Evolutionary conservation across 2,329 filamentous ascomycete genomes (phyloP).

Genomic region (Zymoseptoria brevis): DNA sequence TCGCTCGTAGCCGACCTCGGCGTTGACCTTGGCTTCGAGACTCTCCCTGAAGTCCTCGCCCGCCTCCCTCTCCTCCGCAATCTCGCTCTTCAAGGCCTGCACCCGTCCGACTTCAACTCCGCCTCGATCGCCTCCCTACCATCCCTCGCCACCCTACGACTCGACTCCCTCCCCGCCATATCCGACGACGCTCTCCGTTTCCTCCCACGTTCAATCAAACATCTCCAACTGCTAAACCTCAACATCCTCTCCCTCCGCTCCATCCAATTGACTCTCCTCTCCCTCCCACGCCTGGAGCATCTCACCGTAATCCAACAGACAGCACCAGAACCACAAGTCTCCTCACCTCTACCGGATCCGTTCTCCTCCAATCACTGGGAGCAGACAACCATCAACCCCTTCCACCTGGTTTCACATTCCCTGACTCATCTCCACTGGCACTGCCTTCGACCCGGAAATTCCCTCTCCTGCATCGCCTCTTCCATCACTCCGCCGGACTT

Average conservation of each 20-base stretch:
- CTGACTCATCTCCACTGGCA: constrained; percentile 53
- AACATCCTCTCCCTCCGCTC: constrained; percentile 45
- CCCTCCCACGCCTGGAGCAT: constrained; percentile 37
- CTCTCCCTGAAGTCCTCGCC: constrained; percentile 47
- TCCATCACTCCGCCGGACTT: constrained; percentile 57
- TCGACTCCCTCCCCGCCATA: constrained; percentile 49
- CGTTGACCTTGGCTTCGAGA: constrained; percentile 43
- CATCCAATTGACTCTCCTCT: constrained; percentile 45
- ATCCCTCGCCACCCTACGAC: constrained; percentile 44
- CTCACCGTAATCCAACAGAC: constrained; percentile 48
- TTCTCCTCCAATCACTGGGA: background rate
- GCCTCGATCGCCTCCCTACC: constrained; percentile 47
- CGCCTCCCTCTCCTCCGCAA: constrained; percentile 46
- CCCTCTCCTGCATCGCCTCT: constrained; percentile 56
- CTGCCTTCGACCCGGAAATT: constrained; percentile 47
- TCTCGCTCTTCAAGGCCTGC: constrained; percentile 48
- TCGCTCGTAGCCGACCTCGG: constrained; percentile 42
- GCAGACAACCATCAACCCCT: constrained; percentile 28
- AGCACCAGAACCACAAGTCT: constrained; percentile 38
- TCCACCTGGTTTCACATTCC: constrained; percentile 40
- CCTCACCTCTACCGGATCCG: background rate
- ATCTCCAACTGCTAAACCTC: constrained; percentile 46
- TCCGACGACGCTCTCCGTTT: constrained; percentile 47
- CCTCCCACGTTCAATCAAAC: constrained; percentile 41
- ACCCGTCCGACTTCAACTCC: constrained; percentile 48